Percentiles rank a stretch among this genome's conserved stretches.
Evolutionary conservation across 345 rosid species (phyloP).

Genomic region (Populus euphratica): DNA sequence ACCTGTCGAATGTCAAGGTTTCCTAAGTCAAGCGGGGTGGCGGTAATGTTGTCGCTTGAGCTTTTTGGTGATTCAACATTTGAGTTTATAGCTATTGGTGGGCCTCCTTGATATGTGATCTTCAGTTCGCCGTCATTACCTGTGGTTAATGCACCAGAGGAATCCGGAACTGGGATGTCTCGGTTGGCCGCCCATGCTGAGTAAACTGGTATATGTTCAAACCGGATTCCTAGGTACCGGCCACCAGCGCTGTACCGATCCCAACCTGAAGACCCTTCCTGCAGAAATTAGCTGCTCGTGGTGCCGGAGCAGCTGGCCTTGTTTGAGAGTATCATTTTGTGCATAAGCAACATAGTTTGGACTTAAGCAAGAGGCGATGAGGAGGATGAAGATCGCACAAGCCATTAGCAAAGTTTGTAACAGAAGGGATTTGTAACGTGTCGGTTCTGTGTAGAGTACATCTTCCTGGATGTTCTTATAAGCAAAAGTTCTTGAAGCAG

Average conservation of each 20-base stretch:
- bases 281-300: slow-evolving; percentile 57
- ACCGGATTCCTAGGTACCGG: slow-evolving; percentile 56
- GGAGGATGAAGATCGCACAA: neutral
- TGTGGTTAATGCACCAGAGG: slow-evolving; percentile 46
- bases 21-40: slow-evolving; percentile 47
- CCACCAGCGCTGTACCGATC: slow-evolving; percentile 40
- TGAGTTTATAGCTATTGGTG: slow-evolving; percentile 34
- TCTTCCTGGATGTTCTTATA: neutral
- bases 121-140: slow-evolving; percentile 43
- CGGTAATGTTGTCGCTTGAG: slow-evolving; percentile 24
- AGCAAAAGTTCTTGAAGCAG: neutral
- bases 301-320: slow-evolving; percentile 50
- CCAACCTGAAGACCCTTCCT: slow-evolving; percentile 41
- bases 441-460: neutral
- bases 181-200: slow-evolving; percentile 63
- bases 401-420: neutral
- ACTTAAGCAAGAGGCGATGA: neutral
- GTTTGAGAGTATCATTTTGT: slow-evolving; percentile 31
- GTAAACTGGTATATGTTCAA: slow-evolving; percentile 26
- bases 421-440: neutral
- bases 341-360: slow-evolving; percentile 6
- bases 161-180: slow-evolving; percentile 37
- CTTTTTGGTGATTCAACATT: slow-evolving; percentile 9
- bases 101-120: slow-evolving; percentile 33
- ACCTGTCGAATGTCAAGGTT: slow-evolving; percentile 42